phyloP scores from a whole-genome alignment of 2,329 filamentous ascomycete genomes.

The Colletotrichum somersetense region DNA sequence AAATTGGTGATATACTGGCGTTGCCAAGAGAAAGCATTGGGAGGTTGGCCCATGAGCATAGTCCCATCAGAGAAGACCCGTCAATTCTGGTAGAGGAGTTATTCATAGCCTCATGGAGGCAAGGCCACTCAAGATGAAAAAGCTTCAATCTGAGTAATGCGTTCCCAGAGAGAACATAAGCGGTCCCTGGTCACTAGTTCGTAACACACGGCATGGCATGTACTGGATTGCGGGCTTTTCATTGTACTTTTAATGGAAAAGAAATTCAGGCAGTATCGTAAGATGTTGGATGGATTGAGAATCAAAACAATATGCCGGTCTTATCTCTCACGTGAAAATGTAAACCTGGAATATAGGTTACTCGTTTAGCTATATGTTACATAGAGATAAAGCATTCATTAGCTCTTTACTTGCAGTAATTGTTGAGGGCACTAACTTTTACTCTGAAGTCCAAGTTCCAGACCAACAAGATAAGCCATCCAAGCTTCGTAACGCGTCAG shows the following conservation, averaged over 20 bases:
- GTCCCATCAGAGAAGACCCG: slow-evolving; percentile 28
- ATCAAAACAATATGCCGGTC: neutral
- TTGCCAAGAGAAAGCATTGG: slow-evolving; percentile 48
- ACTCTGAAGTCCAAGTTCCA: neutral
- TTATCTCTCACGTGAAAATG: neutral
- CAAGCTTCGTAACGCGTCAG: neutral
- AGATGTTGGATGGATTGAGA: neutral
- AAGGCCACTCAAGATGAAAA: slow-evolving; percentile 39
- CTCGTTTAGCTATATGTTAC: neutral
- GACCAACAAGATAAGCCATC: neutral
- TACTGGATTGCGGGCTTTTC: no score
- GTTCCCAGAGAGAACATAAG: neutral
- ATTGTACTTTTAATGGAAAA: neutral
- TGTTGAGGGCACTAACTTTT: no score
- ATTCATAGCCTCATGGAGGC: slow-evolving; percentile 45
- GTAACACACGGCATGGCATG: no score
- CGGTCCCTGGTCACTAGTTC: no score
- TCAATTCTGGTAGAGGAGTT: slow-evolving; percentile 43
- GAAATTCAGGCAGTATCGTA: no score
- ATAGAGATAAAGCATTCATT: neutral
- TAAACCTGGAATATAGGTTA: neutral
- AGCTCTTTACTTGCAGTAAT: no score
- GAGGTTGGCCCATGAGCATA: slow-evolving; percentile 42
- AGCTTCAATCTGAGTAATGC: no score
- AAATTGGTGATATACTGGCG: slow-evolving; percentile 52